Percentiles rank a stretch among this genome's conserved stretches.
These are phyloP conservation scores for Lachnum nothofagi DNA, from an alignment of 2,329 filamentous ascomycete species.

Conservation along the genomic window DNA sequence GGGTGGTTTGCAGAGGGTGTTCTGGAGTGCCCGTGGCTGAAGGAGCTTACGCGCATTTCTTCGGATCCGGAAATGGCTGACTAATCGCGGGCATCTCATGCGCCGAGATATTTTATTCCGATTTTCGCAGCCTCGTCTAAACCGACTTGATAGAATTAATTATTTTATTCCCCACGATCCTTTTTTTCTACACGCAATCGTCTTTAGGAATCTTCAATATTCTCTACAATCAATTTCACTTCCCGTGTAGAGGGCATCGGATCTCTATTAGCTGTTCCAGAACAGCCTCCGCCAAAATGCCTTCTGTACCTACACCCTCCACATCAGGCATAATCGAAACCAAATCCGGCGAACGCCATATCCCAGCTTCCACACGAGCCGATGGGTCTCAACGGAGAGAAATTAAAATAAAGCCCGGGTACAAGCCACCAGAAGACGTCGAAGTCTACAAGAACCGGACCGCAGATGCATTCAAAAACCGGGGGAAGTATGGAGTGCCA, in stretches of 20 bases:
- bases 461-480: constrained; percentile 77
- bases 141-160: too few species aligned
- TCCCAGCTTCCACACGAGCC: constrained; percentile 78
- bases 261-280: background rate
- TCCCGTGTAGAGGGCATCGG: background rate
- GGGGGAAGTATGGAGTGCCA: constrained; percentile 65
- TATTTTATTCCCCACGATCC: background rate
- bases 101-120: constrained; percentile 3
- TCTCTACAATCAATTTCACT: background rate
- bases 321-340: constrained; percentile 72
- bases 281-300: constrained; percentile 27
- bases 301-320: constrained; percentile 41
- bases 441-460: constrained; percentile 93
- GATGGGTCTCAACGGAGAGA: constrained; percentile 91
- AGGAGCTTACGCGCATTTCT: constrained; percentile 14
- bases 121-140: constrained; percentile 4
- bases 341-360: constrained; percentile 73
- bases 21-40: constrained; percentile 22
- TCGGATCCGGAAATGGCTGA: constrained; percentile 4
- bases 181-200: background rate
- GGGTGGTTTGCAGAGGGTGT: constrained; percentile 14
- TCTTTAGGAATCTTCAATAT: too few species aligned
- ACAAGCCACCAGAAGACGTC: constrained; percentile 89
- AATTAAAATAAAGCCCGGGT: constrained; percentile 89
- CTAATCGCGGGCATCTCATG: background rate